Evolutionary conservation across 1,284 basidiomycete species (phyloP).

Genomic region (Cutaneotrichosporon dermatis): DNA sequence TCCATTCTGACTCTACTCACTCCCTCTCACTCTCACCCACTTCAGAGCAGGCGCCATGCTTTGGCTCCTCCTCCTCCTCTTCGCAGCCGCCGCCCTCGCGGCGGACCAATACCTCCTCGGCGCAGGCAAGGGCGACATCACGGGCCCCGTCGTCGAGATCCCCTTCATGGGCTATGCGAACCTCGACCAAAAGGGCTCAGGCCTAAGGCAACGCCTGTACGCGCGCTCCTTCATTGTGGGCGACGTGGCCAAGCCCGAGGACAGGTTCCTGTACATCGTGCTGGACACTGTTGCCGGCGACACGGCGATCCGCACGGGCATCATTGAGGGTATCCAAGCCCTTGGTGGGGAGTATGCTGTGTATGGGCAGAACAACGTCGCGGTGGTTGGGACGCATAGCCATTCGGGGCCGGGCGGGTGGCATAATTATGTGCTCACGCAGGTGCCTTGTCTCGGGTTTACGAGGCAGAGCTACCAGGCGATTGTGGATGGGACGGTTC

Average conservation of each 20-base stretch:
- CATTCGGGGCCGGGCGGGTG: conserved; percentile 17
- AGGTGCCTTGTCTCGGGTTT: conserved; percentile 11
- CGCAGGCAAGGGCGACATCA: conserved; percentile 17
- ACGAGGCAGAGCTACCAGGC: conserved; percentile 12
- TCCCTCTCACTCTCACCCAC: too few species aligned
- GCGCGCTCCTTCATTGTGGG: conserved; percentile 15
- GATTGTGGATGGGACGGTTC: conserved; percentile 7
- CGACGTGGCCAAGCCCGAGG: not conserved
- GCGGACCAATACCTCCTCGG: conserved; percentile 19
- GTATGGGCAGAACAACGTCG: conserved; percentile 8
- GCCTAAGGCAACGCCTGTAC: conserved; percentile 12
- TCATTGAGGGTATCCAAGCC: conserved; percentile 8
- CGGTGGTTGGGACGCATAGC: conserved; percentile 11
- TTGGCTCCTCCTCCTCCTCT: not conserved
- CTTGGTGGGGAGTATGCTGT: conserved; percentile 1
- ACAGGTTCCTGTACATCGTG: conserved; percentile 14
- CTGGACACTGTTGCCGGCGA: conserved; percentile 10
- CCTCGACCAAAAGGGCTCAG: conserved; percentile 12
- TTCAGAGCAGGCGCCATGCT: not conserved
- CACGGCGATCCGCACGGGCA: conserved; percentile 9
- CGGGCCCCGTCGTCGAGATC: conserved; percentile 13
- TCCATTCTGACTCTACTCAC: too few species aligned
- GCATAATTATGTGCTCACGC: conserved; percentile 16
- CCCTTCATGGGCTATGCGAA: conserved; percentile 13
- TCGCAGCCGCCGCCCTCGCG: not conserved